phyloP scores from a whole-genome alignment of 2,329 filamentous ascomycete genomes.

The Aureobasidium lini region DNA sequence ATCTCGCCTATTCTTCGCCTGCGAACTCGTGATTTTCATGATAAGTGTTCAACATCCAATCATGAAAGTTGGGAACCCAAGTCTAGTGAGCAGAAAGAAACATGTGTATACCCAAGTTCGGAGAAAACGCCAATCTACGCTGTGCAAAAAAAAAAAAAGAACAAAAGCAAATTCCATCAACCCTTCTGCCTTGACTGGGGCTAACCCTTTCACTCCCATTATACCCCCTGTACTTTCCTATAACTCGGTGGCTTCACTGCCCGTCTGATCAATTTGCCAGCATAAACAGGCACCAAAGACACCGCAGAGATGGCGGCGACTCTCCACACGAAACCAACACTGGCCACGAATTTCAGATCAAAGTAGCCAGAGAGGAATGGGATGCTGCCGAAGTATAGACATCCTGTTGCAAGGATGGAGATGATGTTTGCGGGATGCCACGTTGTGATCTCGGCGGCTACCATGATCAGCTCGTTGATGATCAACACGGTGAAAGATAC shows the following conservation, averaged over 20 bases:
- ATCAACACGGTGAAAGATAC: constrained; percentile 89
- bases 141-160: no score
- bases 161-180: no score
- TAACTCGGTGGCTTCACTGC: constrained; percentile 89
- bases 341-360: constrained; percentile 72
- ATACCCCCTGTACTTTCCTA: constrained; percentile 62
- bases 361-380: constrained; percentile 89
- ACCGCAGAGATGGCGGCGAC: constrained; percentile 72
- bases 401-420: constrained; percentile 71
- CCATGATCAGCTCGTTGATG: constrained; percentile 94
- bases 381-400: constrained; percentile 72
- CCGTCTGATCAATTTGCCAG: constrained; percentile 73
- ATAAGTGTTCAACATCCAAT: no score
- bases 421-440: constrained; percentile 94
- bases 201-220: not conserved
- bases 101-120: no score
- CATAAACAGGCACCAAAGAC: constrained; percentile 78
- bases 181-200: no score
- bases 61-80: no score
- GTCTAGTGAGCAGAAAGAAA: no score
- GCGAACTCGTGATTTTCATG: no score
- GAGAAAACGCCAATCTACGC: no score
- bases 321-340: constrained; percentile 79
- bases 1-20: no score
- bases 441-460: constrained; percentile 90